Percentiles rank a stretch among this genome's conserved stretches.
Conservation (phyloP, 371 early-diverging fungal genomes). For the Sporodiniella umbellata region DNA sequence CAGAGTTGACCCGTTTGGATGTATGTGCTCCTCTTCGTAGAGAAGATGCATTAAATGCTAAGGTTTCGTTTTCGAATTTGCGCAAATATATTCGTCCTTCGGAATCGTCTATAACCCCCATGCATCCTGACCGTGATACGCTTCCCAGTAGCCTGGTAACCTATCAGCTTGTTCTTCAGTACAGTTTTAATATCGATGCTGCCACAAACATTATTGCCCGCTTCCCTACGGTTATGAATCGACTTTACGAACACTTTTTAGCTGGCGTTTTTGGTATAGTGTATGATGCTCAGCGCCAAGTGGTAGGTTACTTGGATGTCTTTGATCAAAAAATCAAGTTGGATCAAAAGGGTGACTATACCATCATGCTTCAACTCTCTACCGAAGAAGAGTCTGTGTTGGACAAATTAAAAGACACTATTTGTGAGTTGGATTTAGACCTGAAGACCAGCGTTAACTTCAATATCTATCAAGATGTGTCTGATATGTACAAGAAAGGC, state of each 20-base stretch:
- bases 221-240: conserved; percentile 63
- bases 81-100: conserved; percentile 72
- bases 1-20: conserved; percentile 67
- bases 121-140: conserved; percentile 70
- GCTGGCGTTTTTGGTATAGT: conserved; percentile 55
- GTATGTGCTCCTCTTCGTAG: conserved; percentile 66
- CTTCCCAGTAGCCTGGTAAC: conserved; percentile 66
- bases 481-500: conserved; percentile 48
- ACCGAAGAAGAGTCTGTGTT: conserved; percentile 65
- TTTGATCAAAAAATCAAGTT: conserved; percentile 71
- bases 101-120: conserved; percentile 60
- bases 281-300: conserved; percentile 62
- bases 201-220: conserved; percentile 51
- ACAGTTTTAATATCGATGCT: conserved; percentile 62
- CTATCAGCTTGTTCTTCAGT: conserved; percentile 73
- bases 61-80: conserved; percentile 52
- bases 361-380: conserved; percentile 73
- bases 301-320: conserved; percentile 67
- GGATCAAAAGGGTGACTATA: conserved; percentile 81
- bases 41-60: conserved; percentile 66
- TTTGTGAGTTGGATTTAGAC: conserved; percentile 64
- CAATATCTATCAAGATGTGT: conserved; percentile 51
- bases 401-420: conserved; percentile 64
- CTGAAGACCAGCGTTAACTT: conserved; percentile 60
- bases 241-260: conserved; percentile 60